Evolutionary conservation across 2,329 filamentous ascomycete genomes (phyloP).

Genomic region (Alternaria sp.): DNA sequence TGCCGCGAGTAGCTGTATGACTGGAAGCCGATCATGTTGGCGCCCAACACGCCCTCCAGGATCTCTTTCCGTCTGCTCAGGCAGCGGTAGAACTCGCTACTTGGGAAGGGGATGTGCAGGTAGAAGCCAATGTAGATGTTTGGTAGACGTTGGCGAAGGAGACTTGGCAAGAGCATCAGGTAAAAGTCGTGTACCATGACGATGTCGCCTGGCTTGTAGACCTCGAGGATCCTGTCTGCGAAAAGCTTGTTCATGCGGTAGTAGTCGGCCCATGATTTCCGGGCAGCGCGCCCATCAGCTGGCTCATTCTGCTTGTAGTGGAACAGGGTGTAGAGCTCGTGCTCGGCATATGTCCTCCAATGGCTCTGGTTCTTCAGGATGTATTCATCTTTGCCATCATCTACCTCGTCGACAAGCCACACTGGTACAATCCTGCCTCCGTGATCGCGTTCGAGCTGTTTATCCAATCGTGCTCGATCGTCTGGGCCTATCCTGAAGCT

Average conservation of each 20-base stretch:
- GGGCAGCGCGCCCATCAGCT: slow-evolving; percentile 80
- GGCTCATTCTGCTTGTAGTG: slow-evolving; percentile 97
- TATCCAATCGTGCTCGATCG: slow-evolving; percentile 76
- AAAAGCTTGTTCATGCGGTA: slow-evolving; percentile 92
- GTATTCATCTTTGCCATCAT: slow-evolving; percentile 71
- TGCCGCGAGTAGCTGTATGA: slow-evolving; percentile 94
- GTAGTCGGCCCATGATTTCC: slow-evolving; percentile 89
- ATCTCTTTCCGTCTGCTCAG: slow-evolving; percentile 88
- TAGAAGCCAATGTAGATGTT: slow-evolving; percentile 96
- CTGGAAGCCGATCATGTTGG: slow-evolving; percentile 94
- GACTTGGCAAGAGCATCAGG: slow-evolving; percentile 84
- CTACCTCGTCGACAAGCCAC: slow-evolving; percentile 82
- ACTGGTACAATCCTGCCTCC: slow-evolving; percentile 83
- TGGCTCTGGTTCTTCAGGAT: slow-evolving; percentile 79
- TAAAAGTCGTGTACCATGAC: slow-evolving; percentile 95
- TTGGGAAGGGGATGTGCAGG: slow-evolving; percentile 92
- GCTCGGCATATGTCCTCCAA: slow-evolving; percentile 90
- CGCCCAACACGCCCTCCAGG: slow-evolving; percentile 84
- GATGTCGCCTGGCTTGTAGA: slow-evolving; percentile 91
- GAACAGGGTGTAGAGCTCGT: slow-evolving; percentile 89
- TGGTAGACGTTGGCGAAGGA: slow-evolving; percentile 83
- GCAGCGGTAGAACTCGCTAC: slow-evolving; percentile 92
- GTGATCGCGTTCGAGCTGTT: slow-evolving; percentile 73
- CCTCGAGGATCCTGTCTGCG: slow-evolving; percentile 83
- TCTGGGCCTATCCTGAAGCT: slow-evolving; percentile 73